Evolutionary conservation across 139 green algal species (phyloP), one percentile per base, ranked within the genome.

Genomic region (Eudorina sp.): DNA sequence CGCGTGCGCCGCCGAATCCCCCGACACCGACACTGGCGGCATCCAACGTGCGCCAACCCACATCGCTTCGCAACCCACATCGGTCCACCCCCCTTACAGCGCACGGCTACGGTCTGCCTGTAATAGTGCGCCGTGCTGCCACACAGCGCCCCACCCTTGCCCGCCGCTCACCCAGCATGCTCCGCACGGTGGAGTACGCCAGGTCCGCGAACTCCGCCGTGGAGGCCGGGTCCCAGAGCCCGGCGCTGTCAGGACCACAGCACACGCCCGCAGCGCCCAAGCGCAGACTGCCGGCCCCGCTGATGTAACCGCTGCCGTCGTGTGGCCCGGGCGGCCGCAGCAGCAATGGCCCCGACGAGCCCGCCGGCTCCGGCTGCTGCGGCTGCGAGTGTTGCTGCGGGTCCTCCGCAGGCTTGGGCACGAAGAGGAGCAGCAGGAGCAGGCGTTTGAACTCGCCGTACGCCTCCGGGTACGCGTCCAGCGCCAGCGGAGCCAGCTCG

Each of bases 381-480:
- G 90, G 75, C 85, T 94, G 78, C 84, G 90, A 23, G 8, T 76
- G 75, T 11, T 93, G 83, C 84, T 93, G 64, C 75, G 62, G 55
- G 4, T 73, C 48, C 25, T 75, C 84, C 31, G 0, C 19, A 31
- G 83, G 55, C 5, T 69, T 64, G 11, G 36, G 11, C 27, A 80
- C 36, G 48, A 88, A 89, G 34, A 96, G 73, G 19, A 96, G 90
- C 76, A 95, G 81, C 83, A 94, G 80, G 80, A 97, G 82, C 6
- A 76, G 48, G 29, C 86, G 85, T 87, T 96, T 96, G 91, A 96
- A 97, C 69, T 96, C 94, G 9, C 75, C 60, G 72, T 96, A 97
- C 1, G 95, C 95, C 55, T 97, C 95, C 7, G 95, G 94, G 85
- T 96, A 96, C 0, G 95, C 94, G 83, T 96, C 83, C 46, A 96